phyloP scores from a whole-genome alignment of 495 filamentous ascomycete species.

The Hypoxylon fuscum region DNA sequence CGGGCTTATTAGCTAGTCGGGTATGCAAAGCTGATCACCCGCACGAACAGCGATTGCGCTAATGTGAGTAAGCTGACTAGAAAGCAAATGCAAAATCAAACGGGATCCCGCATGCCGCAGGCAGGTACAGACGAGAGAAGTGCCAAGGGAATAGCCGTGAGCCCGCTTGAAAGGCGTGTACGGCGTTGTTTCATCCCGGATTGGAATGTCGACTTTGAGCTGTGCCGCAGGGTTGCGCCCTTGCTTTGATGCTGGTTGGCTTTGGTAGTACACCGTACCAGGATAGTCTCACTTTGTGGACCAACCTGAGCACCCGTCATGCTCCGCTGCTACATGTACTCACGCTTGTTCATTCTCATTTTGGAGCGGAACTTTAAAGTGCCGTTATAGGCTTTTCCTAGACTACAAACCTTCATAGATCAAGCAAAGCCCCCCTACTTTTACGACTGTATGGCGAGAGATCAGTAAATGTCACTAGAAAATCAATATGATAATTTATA shows the following conservation, averaged over 20 bases:
- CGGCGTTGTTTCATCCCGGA: neutral
- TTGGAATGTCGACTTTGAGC: neutral
- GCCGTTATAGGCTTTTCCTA: too few species aligned
- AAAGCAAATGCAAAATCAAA: neutral
- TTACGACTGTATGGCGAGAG: too few species aligned
- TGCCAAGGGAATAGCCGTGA: neutral
- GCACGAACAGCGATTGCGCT: neutral
- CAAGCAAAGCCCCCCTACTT: too few species aligned
- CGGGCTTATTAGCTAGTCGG: neutral
- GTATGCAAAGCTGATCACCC: conserved; percentile 9
- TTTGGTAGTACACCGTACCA: neutral
- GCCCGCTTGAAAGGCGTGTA: neutral
- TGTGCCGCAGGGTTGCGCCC: conserved; percentile 4
- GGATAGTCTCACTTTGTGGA: neutral
- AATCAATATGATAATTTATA: too few species aligned
- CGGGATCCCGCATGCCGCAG: neutral
- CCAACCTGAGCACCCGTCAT: neutral
- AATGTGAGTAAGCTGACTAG: conserved; percentile 32
- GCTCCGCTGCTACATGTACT: neutral
- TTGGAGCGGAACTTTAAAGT: too few species aligned
- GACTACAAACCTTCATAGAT: too few species aligned
- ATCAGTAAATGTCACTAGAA: too few species aligned
- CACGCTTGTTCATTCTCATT: too few species aligned
- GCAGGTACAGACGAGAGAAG: conserved; percentile 2
- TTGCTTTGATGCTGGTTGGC: neutral